Evolutionary conservation across 176 grass and related monocot species (phyloP), one percentile per base, ranked within the genome.

Genomic region (Melocanna baccifera): DNA sequence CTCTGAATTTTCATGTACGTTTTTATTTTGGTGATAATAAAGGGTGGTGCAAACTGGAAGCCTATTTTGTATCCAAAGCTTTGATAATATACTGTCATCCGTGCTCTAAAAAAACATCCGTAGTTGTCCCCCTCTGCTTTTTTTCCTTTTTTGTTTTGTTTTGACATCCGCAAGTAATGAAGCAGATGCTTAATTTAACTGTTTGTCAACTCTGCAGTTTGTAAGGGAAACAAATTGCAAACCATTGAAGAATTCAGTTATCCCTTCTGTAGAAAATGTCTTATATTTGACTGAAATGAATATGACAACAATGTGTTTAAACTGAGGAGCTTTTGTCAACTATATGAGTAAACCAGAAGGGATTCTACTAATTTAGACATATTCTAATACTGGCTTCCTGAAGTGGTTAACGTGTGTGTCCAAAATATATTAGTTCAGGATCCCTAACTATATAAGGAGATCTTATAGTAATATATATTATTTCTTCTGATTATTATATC

Each of bases 311-410:
- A 13, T 50, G 28, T 85, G 2, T 23, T 36, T 46, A 1, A 72
- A 52, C 69, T 75, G 18, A 75, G 16, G 28, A 41, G 67, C 22
- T 80, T 71, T 52, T 34, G 48, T 80, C 39, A 69, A 85, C 29
- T 39, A 4, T 46, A 59, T 85, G 15, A 29, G n/a, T 50, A 51
- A 79, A 46, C 67, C 74, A 32, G 9, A 69, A 51, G 20, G 41
- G 47, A 20, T 61, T 69, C 32, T 75, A 76, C 55, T 25, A 36
- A 50, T 7, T 23, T 39, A 37, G 53, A 48, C 41, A 61, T 82
- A 87, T 82, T 64, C 62, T 83, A 66, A 32, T 73, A 70, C 34
- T 82, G 43, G 0, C 47, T 83, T 86, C 20, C 32, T 83, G 19
- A 7, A 41, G 47, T 67, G 39, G 73, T 90, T 82, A 90, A 65